Evolutionary conservation across 176 grass and related monocot species (phyloP), one percentile per base, ranked within the genome.

Genomic region (Pontederia paniculata): DNA sequence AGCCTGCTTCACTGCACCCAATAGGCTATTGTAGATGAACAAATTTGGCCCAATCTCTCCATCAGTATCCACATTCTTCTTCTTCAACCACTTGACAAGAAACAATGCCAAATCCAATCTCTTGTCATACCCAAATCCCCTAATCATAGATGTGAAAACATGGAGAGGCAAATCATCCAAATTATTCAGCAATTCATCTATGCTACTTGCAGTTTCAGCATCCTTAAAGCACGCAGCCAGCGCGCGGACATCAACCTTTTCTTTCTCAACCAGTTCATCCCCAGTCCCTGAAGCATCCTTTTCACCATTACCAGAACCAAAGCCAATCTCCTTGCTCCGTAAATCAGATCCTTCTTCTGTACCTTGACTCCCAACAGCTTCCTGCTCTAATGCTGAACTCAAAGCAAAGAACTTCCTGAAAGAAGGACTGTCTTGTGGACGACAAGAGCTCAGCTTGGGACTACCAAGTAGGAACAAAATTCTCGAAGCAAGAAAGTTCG

Each of bases 11-110:
- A 90, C 69, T 6, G 86, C 86, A 21, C 82, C 77, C 2, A 90
- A 71, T 16, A 90, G 50, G 77, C 74, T 90, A 51, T 97, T 97
- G 74, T 90, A 97, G 15, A 97, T 79, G 46, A 90, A 81, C 57
- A 76, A 74, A 60, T 90, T 90, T 14, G 78, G 57, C 50, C 51
- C 52, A 31, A 49, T 12, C 12, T 50, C 46, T 12, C n/a, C 62
- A 2, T 15, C 4, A 52, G 22, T 62, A 9, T 22, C 42, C 1
- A 72, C 42, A 14, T 11, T 76, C 10, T 76, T 66, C 22, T 73
- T 37, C 42, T 90, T 97, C 31, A 97, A 74, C 46, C 84, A 80
- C 62, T 90, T 77, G 4, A 97, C 63, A 74, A 90, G 20, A 9
- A 80, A 80, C 54, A 90, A 88, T 44, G 86, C 71, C 10, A 86